A percentile compares a stretch with the other conserved stretches of the same genome.
phyloP scores from a whole-genome alignment of 768 basidiomycete species.

The Chalciporus piperatus region DNA sequence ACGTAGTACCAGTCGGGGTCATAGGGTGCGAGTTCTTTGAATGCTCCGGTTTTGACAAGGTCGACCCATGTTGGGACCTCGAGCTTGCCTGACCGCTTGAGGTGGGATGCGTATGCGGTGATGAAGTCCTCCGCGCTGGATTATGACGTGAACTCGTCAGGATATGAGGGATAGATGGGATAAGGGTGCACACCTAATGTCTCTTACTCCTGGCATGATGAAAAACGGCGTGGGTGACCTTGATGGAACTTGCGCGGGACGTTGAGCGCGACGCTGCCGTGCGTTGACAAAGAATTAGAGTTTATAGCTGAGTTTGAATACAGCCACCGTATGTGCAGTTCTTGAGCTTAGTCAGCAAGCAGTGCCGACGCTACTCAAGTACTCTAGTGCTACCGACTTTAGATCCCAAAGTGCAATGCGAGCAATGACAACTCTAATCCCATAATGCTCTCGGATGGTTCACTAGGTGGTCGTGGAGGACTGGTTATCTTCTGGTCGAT shows the following conservation, averaged over 20 bases:
- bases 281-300: conserved; percentile 41
- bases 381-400: too few species aligned
- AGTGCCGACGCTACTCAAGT: too few species aligned
- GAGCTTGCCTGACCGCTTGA: conserved; percentile 98
- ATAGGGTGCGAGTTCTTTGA: conserved; percentile 98
- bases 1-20: conserved; percentile 99
- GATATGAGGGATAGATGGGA: conserved; percentile 1
- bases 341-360: conserved; percentile 38
- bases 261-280: conserved; percentile 51
- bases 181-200: conserved; percentile 57
- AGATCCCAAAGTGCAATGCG: too few species aligned
- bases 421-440: too few species aligned
- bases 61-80: conserved; percentile 99
- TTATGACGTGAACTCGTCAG: conserved; percentile 14
- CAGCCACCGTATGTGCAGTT: conserved; percentile 42
- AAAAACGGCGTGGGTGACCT: conserved; percentile 33
- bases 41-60: conserved; percentile 95
- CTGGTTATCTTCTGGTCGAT: too few species aligned
- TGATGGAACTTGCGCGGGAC: conserved; percentile 43
- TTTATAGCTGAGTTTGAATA: conserved; percentile 34
- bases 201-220: conserved; percentile 82
- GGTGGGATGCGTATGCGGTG: conserved; percentile 88
- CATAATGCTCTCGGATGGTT: too few species aligned
- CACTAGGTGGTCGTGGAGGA: too few species aligned
- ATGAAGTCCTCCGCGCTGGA: conserved; percentile 91